Evolutionary conservation across 441 rosid genomes (phyloP).

Genomic region (Jatropha multifida): DNA sequence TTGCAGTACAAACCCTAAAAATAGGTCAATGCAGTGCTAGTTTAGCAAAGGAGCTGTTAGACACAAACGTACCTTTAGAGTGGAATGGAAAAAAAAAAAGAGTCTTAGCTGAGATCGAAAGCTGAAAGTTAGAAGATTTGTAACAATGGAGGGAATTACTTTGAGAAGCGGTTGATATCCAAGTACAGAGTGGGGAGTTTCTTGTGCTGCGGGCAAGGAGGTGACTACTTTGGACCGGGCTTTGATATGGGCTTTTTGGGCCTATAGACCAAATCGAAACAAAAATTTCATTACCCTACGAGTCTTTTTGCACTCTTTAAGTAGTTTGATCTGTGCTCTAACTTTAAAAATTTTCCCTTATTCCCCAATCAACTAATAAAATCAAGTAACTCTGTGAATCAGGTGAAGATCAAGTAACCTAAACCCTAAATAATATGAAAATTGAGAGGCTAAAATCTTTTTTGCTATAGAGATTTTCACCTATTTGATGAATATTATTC

Average conservation of each 20-base stretch:
- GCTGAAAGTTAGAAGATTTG: not conserved
- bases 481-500: too few relatives aligned
- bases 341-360: too few relatives aligned
- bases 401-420: too few relatives aligned
- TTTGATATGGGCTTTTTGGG: not conserved
- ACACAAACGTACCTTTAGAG: not conserved
- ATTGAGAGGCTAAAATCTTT: too few relatives aligned
- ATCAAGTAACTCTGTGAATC: too few relatives aligned
- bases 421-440: too few relatives aligned
- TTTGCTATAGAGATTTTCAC: too few relatives aligned
- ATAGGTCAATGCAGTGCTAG: constrained; percentile 1
- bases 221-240: not conserved
- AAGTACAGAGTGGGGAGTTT: not conserved
- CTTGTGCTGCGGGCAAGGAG: constrained; percentile 12
- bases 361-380: too few relatives aligned
- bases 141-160: not conserved
- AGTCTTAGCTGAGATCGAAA: not conserved
- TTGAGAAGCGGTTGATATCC: not conserved
- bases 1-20: constrained; percentile 9
- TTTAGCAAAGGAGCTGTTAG: not conserved
- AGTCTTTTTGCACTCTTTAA: too few relatives aligned
- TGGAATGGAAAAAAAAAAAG: too few relatives aligned
- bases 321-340: too few relatives aligned
- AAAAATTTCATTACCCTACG: too few relatives aligned
- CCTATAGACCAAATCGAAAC: not conserved